Percentiles rank a stretch among this genome's conserved stretches.
Conservation (phyloP, 345 rosid species). For the Eucalyptus leucophloia region DNA sequence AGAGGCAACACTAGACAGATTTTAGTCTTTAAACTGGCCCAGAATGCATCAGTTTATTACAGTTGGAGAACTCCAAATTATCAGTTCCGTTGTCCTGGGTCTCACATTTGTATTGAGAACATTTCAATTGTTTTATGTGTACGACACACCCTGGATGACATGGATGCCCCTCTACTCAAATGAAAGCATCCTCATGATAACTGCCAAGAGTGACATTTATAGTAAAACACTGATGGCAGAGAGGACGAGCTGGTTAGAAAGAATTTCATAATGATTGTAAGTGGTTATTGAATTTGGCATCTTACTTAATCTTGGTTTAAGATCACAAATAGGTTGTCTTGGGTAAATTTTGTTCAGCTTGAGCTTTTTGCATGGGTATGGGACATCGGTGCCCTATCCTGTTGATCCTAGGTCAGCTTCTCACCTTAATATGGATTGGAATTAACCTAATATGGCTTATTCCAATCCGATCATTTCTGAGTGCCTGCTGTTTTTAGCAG, state of each 20-base stretch:
- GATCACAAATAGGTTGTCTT: background rate
- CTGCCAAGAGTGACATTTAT: background rate
- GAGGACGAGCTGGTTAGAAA: background rate
- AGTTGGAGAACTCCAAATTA: background rate
- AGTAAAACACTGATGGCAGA: background rate
- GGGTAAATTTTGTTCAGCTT: background rate
- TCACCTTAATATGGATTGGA: too few species aligned
- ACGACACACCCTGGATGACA: background rate
- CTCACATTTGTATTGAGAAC: background rate
- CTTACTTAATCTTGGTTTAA: background rate
- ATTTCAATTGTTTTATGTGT: background rate
- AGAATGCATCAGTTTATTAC: background rate
- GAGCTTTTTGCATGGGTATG: background rate
- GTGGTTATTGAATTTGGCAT: background rate
- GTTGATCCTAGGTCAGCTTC: background rate
- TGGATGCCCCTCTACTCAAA: background rate
- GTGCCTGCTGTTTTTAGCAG: background rate
- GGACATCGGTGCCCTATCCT: background rate
- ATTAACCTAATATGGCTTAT: background rate
- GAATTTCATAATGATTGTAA: background rate
- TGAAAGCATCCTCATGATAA: background rate
- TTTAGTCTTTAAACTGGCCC: background rate
- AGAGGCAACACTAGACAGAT: background rate
- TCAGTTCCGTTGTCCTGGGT: background rate
- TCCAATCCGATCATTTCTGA: background rate